Base-by-base conservation (phyloP, 225 moss, liverwort and hornwort genomes). In the Anthoceros angustus region DNA sequence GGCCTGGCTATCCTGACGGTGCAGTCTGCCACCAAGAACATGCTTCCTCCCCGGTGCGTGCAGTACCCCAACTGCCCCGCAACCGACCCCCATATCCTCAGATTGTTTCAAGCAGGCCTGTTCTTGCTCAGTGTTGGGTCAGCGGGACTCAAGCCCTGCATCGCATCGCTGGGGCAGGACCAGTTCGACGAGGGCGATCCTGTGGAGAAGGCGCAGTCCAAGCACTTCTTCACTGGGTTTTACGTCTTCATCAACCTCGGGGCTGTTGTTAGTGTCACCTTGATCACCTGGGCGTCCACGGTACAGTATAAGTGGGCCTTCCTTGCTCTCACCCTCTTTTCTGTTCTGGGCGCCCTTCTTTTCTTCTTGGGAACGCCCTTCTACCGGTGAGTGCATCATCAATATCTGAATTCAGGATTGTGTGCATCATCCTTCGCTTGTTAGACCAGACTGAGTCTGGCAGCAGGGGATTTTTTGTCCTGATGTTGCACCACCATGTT, bases 311-410 rank as follows among this genome's bases (percentile, higher is more conserved):
- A 49, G 23, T 69, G 69, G 74, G 78, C 74, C 25, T 78, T 72
- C 55, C 66, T 62, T n/a, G 23, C 39, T 18, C 66, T 72, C 38
- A 43, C 72, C 21, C 10, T 9, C 11, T 39, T 75, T 10, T 71
- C 66, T 63, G 12, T 78, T 63, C 23, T 63, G 10, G 72, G 67
- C 10, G 8, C 72, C 43, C 4, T 64, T 5, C 46, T 50, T 9
- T 78, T 78, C 64, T 78, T 72, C 60, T 9, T 75, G 42, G 78
- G 74, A 49, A 69, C 78, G 12, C 74, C 63, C 7, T 60, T 66
- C 62, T 78, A 18, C 71, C 70, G 77, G 77, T 77, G 45, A 24
- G 15, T 10, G 8, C 46, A 24, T 39, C 48, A 26, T 8, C 14
- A 39, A 12, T 12, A 26, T 2, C 55, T 26, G 7, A 23, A 12